Base-by-base conservation (phyloP, 202 grass and related monocot genomes). In the Schoenoplectus triqueter region DNA sequence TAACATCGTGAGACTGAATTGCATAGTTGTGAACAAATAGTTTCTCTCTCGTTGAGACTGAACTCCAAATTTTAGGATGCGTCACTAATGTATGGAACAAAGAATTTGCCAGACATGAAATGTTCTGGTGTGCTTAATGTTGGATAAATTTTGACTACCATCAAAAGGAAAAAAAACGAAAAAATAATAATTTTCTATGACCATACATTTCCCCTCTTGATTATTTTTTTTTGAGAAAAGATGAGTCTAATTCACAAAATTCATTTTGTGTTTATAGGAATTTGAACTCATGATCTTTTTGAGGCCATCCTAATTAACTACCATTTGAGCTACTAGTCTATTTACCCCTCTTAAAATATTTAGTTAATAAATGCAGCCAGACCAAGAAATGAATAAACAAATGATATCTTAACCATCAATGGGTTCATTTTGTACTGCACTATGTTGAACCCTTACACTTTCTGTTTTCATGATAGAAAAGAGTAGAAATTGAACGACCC, bases 401-500 rank as follows among this genome's bases (percentile, higher is more conserved):
- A 4, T 78, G 51, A 18, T 4, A 60, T n/a, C 55, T 61, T 14
- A 78, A 59, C 31, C 7, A 56, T 18, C 6, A 39, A 60, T 18
- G 75, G 5, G 52, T 79, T 18, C 14, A 61, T 79, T 60, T 61
- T 79, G 75, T 17, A 62, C 15, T 61, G 52, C 39, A 78, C 13
- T 14, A 61, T 60, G 17, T 57, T 41, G 22, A 56, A 31, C 18
- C 71, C 70, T 49, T 11, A 15, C 10, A 39, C 39, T 82, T 50
- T 51, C 13, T 83, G 64, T 69, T 83, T 59, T 71, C 46, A 70
- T 66, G 66, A 22, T 7, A 71, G 15, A 83, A 40, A 20, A 69
- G 57, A 57, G 15, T 56, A 41, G 46, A 71, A 83, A 56, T 83
- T 83, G 81, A 83, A 83, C 66, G 66, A 59, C 52, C 62, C 65